Conservation (phyloP, 2,329 filamentous ascomycete species). For the Pyrenophora graminea region DNA sequence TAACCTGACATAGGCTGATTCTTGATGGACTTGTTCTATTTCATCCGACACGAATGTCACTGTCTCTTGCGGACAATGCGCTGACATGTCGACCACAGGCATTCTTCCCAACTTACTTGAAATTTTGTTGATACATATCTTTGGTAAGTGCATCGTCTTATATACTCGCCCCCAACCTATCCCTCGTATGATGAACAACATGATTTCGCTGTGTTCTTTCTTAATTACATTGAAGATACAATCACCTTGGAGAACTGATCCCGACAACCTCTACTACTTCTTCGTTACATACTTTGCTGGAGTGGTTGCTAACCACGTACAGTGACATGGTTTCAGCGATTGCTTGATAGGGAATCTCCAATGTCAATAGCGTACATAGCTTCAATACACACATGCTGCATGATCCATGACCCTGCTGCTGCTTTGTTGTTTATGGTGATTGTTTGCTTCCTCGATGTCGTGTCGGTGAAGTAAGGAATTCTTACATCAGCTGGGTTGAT, state of each 20-base stretch:
- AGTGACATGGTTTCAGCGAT: conserved; percentile 1
- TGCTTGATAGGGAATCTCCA: background rate
- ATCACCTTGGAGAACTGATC: conserved; percentile 70
- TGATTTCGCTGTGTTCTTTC: conserved; percentile 67
- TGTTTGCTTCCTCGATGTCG: background rate
- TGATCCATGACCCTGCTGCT: background rate
- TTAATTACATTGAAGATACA: conserved; percentile 64
- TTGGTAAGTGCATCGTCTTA: conserved; percentile 23
- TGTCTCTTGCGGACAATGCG: conserved; percentile 16
- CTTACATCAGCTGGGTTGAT: background rate
- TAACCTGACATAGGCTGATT: conserved; percentile 43
- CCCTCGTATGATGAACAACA: conserved; percentile 60
- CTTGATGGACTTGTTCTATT: conserved; percentile 40
- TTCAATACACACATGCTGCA: background rate
- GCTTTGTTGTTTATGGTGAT: background rate
- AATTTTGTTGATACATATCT: background rate
- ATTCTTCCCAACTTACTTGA: background rate
- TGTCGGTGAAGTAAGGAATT: background rate
- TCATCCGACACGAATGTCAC: conserved; percentile 13
- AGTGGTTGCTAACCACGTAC: conserved; percentile 11
- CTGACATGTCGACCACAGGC: conserved; percentile 29
- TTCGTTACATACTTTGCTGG: background rate
- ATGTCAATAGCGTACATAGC: conserved; percentile 7
- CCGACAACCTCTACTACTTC: background rate
- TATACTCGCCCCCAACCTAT: conserved; percentile 3